A percentile compares a stretch with the other conserved stretches of the same genome.
phyloP scores from a whole-genome alignment of 768 basidiomycete genomes.

The Amanita subjunquillea region DNA sequence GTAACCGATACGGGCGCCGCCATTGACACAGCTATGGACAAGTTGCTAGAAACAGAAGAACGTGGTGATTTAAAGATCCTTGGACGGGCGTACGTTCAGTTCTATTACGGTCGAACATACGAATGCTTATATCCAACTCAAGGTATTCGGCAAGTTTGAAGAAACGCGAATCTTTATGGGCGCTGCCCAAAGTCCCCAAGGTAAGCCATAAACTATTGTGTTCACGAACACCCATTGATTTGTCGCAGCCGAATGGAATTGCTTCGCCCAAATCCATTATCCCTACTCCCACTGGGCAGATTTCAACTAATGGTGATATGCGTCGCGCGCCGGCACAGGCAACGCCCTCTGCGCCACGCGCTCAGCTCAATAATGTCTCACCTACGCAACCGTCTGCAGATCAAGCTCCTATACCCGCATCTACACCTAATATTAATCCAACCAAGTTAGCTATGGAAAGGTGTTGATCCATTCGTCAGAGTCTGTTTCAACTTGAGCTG shows the following conservation, averaged over 20 bases:
- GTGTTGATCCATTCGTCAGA: conserved; percentile 22
- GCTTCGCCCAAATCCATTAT: conserved; percentile 20
- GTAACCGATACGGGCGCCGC: conserved; percentile 43
- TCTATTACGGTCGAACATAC: background rate
- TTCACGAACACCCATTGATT: background rate
- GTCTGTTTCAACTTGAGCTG: background rate
- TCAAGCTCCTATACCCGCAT: conserved; percentile 11
- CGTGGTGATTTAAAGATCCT: conserved; percentile 80
- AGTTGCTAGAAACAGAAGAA: conserved; percentile 63
- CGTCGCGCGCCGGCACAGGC: conserved; percentile 26
- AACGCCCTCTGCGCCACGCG: conserved; percentile 49
- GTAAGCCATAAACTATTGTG: conserved; percentile 10
- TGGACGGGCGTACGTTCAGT: conserved; percentile 52
- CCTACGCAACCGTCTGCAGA: conserved; percentile 17
- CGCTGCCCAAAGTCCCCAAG: conserved; percentile 20
- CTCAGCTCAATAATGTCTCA: conserved; percentile 29
- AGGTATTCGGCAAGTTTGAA: conserved; percentile 71
- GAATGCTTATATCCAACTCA: conserved; percentile 1
- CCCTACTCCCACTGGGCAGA: background rate
- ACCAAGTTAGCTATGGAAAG: conserved; percentile 61
- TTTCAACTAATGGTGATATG: conserved; percentile 15
- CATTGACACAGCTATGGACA: conserved; percentile 53
- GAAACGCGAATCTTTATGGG: conserved; percentile 57
- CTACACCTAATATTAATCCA: conserved; percentile 17
- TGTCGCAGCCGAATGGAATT: conserved; percentile 17